Conservation (phyloP, 2,329 filamentous ascomycete genomes). For the Calonectria hongkongensis region DNA sequence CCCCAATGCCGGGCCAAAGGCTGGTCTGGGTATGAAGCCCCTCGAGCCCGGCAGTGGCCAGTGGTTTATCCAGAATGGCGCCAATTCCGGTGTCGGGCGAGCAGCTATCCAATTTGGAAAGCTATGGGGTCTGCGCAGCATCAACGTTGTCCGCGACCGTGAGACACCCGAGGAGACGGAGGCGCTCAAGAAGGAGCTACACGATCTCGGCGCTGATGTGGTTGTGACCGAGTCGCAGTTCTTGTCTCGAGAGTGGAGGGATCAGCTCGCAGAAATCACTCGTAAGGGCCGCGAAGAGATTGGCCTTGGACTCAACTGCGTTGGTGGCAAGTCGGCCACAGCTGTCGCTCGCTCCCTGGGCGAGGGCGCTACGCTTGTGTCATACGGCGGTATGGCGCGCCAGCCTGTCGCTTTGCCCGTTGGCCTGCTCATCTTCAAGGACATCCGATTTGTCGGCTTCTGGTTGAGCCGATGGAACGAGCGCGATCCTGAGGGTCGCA, state of each 20-base stretch:
- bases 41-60: slow-evolving; percentile 75
- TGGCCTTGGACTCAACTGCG: slow-evolving; percentile 91
- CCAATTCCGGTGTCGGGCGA: slow-evolving; percentile 93
- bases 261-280: slow-evolving; percentile 79
- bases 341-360: slow-evolving; percentile 85
- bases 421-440: slow-evolving; percentile 93
- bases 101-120: slow-evolving; percentile 91
- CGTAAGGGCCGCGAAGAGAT: slow-evolving; percentile 82
- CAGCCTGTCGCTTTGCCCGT: slow-evolving; percentile 89
- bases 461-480: slow-evolving; percentile 96
- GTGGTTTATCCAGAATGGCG: slow-evolving; percentile 98
- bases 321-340: slow-evolving; percentile 90
- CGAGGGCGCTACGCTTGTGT: slow-evolving; percentile 84
- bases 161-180: slow-evolving; percentile 79
- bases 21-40: slow-evolving; percentile 66
- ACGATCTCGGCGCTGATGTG: slow-evolving; percentile 72
- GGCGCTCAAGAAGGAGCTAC: slow-evolving; percentile 71
- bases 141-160: slow-evolving; percentile 90
- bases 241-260: slow-evolving; percentile 75
- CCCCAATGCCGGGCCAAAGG: slow-evolving; percentile 65
- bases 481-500: slow-evolving; percentile 82
- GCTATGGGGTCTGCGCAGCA: slow-evolving; percentile 91
- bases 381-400: slow-evolving; percentile 96
- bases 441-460: slow-evolving; percentile 92
- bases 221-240: slow-evolving; percentile 76